Evolutionary conservation across 176 grass and related monocot genomes (phyloP), one percentile per base, ranked within the genome.

Genomic region (Dactylis glomerata): DNA sequence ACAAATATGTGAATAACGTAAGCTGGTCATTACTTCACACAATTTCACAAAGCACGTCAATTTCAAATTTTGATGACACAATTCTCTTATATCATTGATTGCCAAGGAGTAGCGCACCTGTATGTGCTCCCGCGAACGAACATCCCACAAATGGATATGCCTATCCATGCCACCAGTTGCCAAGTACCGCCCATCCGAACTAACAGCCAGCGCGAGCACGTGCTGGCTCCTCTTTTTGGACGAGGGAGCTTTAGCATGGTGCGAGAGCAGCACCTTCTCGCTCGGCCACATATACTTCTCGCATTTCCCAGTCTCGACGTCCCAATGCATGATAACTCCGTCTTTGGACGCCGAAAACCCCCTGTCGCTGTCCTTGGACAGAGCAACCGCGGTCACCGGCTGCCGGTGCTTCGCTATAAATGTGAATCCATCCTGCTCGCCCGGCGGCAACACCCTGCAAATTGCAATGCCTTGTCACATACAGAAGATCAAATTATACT

Each of bases 271-370:
- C 41, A 88, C 71, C 31, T 89, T 77, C 58, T 94, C 86, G 12
- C 41, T 82, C 17, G 92, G 92, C 92, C 92, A 94, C 22, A 91
- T 27, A 45, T 94, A 94, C 81, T 91, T 94, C 70, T 91, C 83
- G 10, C 41, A 69, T 56, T 89, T 75, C 14, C 92, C 92, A 20
- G 79, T 89, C 88, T 91, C 89, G 23, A 91, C 71, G 61, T 94
- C 89, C 88, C 88, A 94, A 12, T 94, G 89, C 66, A 89, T 44
- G 79, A 94, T 91, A 22, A 63, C 51, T 11, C 92, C 92, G 76
- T 94, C 92, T 79, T 94, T 94, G 26, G 92, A 91, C 5, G 86
- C 89, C 12, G 92, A 94, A 66, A 94, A 94, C 5, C 92, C 92
- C 67, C 72, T 89, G 6, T 69, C 76, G 2, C 88, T 71, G 72